Conservation (phyloP, 2,329 filamentous ascomycete species). For the Nemania sp. region DNA sequence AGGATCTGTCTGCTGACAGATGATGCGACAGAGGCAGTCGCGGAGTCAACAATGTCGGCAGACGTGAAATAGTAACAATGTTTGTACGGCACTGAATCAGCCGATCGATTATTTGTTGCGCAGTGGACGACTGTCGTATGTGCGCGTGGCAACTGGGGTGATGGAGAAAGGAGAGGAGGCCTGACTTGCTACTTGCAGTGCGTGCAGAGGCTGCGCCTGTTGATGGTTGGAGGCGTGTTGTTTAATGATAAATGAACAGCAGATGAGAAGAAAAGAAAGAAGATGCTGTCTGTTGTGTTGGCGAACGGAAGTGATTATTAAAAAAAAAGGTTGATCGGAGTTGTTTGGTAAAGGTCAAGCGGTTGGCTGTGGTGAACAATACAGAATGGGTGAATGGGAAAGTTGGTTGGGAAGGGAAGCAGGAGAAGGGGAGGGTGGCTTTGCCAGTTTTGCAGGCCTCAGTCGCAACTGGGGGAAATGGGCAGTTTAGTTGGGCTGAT, state of each 20-base stretch:
- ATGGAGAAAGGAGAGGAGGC: conserved; percentile 18
- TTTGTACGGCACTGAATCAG: conserved; percentile 19
- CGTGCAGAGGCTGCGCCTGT: conserved; percentile 12
- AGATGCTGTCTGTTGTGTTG: conserved; percentile 16
- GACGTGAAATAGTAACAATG: conserved; percentile 8
- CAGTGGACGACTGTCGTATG: conserved; percentile 1
- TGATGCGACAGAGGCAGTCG: conserved; percentile 23
- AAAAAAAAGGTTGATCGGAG: conserved; percentile 19
- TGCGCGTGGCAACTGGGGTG: conserved; percentile 8
- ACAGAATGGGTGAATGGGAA: conserved; percentile 7
- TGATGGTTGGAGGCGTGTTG: conserved; percentile 12
- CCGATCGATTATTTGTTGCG: conserved; percentile 20
- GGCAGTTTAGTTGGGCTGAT: conserved; percentile 13
- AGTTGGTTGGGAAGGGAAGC: conserved; percentile 15
- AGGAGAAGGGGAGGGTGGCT: conserved; percentile 21
- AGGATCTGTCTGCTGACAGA: conserved; percentile 41
- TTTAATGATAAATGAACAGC: conserved; percentile 2
- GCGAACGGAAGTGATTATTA: conserved; percentile 27
- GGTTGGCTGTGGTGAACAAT: conserved; percentile 21
- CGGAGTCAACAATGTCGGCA: neutral
- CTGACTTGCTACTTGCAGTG: conserved; percentile 29
- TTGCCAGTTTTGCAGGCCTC: conserved; percentile 30
- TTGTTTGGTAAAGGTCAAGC: conserved; percentile 23
- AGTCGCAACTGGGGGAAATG: conserved; percentile 14
- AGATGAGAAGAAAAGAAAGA: conserved; percentile 37